Evolutionary conservation across 2,329 filamentous ascomycete species (phyloP), one percentile per base, ranked within the genome.

Genomic region (Talaromyces sp.): DNA sequence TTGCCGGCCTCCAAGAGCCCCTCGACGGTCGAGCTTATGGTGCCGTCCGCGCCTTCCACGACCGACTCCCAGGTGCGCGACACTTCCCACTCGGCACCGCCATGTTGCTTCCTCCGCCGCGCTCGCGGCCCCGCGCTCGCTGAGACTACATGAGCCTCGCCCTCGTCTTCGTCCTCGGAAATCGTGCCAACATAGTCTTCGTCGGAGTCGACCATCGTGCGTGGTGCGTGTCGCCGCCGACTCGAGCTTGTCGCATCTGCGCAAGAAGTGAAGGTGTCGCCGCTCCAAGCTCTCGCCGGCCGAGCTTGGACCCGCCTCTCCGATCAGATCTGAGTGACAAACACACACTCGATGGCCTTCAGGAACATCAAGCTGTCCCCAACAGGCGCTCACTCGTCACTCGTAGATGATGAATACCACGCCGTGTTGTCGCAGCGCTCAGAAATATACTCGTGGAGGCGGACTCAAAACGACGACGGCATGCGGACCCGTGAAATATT

Each of bases 1-100:
- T 96, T 96, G 72, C 90, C 87, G 24, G 91, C 90, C 74, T 96
- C 91, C 55, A 92, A 82, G 31, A 89, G 76, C 24, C 88, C 88
- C 65, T 90, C 87, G 46, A 96, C 83, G 13, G 84, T 82, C 49
- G 84, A 85, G 60, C 86, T 87, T 66, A 96, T 86, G 60, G 86
- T 87, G 52, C 90, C 91, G 76, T 96, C 90, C 49, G 86, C 88
- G 21, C 88, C 88, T 75, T 95, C 91, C 55, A 90, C 84, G 35
- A 93, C 84, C 7, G 84, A 85, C 71, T 93, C 90, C 80, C 80
- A 83, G 21, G 80, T 81, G 64, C 81, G 71, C 27, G 77, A 75
- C 43, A 81, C 77, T 66, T 80, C 77, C 73, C 78, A 79, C 66
- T 79, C 75, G 59, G 75, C 69, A 53, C 72, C 71, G 59, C 71